Conservation (phyloP, 2,329 filamentous ascomycete genomes). For the Thermomyces lanuginosus region DNA sequence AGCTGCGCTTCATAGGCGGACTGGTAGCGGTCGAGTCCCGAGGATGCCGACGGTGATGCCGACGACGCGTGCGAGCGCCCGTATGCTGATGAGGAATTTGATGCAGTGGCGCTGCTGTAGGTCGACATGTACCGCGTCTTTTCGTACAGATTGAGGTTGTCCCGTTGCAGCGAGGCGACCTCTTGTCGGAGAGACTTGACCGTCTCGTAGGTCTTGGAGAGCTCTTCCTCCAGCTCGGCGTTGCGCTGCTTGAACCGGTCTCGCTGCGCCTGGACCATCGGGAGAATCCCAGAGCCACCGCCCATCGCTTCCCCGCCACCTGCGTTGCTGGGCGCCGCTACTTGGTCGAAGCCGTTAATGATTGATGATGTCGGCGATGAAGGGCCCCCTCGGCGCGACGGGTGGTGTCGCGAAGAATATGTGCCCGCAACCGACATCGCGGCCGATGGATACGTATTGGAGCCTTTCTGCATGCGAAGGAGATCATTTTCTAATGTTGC, state of each 20-base stretch:
- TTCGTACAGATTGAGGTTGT: conserved; percentile 91
- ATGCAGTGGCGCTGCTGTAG: conserved; percentile 48
- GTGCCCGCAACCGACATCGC: conserved; percentile 88
- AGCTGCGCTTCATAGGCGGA: conserved; percentile 90
- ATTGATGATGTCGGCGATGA: conserved; percentile 93
- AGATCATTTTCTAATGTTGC: conserved; percentile 85
- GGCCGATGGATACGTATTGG: conserved; percentile 65
- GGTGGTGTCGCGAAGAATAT: conserved; percentile 64
- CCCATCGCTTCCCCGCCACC: conserved; percentile 52
- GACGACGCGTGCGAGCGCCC: conserved; percentile 45
- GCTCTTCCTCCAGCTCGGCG: conserved; percentile 70
- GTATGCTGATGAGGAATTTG: conserved; percentile 45
- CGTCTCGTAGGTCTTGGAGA: conserved; percentile 66
- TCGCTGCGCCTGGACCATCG: conserved; percentile 95
- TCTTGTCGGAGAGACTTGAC: conserved; percentile 81
- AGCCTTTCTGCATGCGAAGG: conserved; percentile 68
- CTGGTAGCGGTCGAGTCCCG: conserved; percentile 68
- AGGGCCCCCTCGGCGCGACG: conserved; percentile 52
- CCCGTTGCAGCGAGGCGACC: conserved; percentile 79
- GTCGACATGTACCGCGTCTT: conserved; percentile 94
- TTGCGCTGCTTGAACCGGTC: conserved; percentile 98
- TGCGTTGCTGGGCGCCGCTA: conserved; percentile 32
- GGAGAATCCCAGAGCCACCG: conserved; percentile 72
- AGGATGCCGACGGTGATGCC: conserved; percentile 41
- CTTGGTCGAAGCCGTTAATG: conserved; percentile 85